A percentile compares a stretch with the other conserved stretches of the same genome.
Evolutionary conservation across 2,329 filamentous ascomycete species (phyloP).

Genomic region (Hypoxylon sp.): DNA sequence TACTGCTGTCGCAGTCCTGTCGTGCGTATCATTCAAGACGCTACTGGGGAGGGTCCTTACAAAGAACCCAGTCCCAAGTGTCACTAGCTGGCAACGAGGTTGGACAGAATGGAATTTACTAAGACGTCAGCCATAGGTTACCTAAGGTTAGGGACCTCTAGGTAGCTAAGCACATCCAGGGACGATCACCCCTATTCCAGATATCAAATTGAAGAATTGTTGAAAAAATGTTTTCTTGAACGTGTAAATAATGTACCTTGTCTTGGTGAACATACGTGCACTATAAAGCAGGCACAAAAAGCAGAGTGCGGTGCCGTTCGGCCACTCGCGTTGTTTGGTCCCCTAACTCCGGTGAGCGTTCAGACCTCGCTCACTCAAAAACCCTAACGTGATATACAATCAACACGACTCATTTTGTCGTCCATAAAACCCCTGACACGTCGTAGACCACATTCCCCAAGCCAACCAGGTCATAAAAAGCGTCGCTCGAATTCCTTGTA

Average conservation of each 20-base stretch:
- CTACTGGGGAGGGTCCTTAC: constrained; percentile 27
- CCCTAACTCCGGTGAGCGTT: constrained; percentile 35
- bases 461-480: constrained; percentile 63
- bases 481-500: constrained; percentile 84
- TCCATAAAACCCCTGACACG: not conserved
- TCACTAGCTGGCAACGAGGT: not conserved
- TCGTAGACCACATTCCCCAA: not conserved
- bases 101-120: not conserved
- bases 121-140: not conserved
- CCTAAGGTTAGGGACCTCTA: no score
- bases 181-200: not conserved
- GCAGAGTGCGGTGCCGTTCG: constrained; percentile 13
- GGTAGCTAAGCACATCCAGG: not conserved
- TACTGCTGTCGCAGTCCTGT: constrained; percentile 28
- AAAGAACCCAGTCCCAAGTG: not conserved
- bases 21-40: constrained; percentile 21
- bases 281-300: constrained; percentile 22
- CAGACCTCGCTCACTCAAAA: constrained; percentile 22
- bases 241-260: constrained; percentile 11
- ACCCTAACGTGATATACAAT: constrained; percentile 28
- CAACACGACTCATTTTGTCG: constrained; percentile 11
- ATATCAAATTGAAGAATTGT: constrained; percentile 3
- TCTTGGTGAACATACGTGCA: constrained; percentile 18
- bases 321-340: constrained; percentile 16
- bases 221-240: constrained; percentile 18